Base-by-base conservation (phyloP, 2,329 filamentous ascomycete genomes). In the Aspergillus udagawae region DNA sequence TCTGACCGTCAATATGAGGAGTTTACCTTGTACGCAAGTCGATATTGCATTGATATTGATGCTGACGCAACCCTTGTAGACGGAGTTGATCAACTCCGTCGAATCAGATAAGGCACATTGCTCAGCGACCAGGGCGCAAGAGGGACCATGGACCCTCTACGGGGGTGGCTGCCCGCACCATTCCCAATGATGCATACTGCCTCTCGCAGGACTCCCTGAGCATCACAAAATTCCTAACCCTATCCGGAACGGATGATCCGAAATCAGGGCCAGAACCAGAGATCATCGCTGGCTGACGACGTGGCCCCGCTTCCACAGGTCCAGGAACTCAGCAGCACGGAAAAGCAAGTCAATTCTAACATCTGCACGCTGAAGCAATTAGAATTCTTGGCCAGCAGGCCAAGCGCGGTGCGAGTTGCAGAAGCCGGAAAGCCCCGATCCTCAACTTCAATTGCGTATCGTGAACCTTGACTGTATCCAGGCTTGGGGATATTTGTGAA, bases 201-300 rank as follows among this genome's bases (percentile, higher is more conserved):
- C 41, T 45, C 42, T 21, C 7, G 35, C 38, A 6, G 51, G 38
- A 29, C 21, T 45, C 45, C 32, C 32, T 29, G 41, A n/a, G 38
- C 41, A 21, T 53, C 25, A 29, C 25, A 48, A 38, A 38, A 5
- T 38, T 17, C 32, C 32, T 17, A 3, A 42, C 25, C 49, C 49
- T 28, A 52, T 25, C 44, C 42, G 25, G 51, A 51, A 25, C 17
- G 28, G 27, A 27, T 20, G 6, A 50, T 42, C 5, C 14, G 5
- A 6, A 38, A 3, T 38, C 14, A 38, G 5, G 14, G 32, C 32
- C 32, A 38, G 32, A 38, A 38, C 14, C 6, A 17, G 32, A 7
- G 55, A 57, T 57, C 55, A 32, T 21, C 45, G 38, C 35, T 27
- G 35, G 51, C 51, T 57, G 55, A 53, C 55, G 55, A 57, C 38